Base-by-base conservation (phyloP, 495 filamentous ascomycete species). In the Penicillium psychrofluorescens region DNA sequence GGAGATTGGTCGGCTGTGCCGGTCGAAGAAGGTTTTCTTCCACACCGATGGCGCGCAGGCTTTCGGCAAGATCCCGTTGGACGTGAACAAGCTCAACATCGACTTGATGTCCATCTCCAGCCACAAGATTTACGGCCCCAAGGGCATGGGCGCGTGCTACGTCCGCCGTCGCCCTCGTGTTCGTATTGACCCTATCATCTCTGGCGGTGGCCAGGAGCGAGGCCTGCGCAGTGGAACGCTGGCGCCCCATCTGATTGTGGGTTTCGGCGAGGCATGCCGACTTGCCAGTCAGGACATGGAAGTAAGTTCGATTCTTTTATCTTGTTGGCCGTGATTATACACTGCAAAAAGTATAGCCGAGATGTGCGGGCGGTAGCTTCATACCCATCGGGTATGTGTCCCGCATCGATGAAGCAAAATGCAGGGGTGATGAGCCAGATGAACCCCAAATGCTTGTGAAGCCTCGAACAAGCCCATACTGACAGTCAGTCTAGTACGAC, bases 101-200 rank as follows among this genome's bases (percentile, higher is more conserved):
- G 92, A 98, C 61, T 69, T 98, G 55, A 95, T 97, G 92, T 95
- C 90, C 9, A 95, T 98, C 36, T 96, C 92, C n/a, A 89, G 85
- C 38, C 92, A 98, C 70, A 98, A 98, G 72, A 94, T 98, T 47
- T 98, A 98, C 64, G 92, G 92, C 33, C 92, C 92, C 38, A 98
- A 94, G 73, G 92, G 92, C 34, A 87, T 98, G 29, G 92, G 92
- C 45, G 92, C 92, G 29, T 97, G 92, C 67, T 98, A 88, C 55
- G 88, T 98, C 16, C 83, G 92, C 48, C 79, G 92, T 62, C 77
- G 92, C 36, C 92, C 92, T 8, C 80, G 88, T 59, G 92, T 98
- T 40, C 86, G 92, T 63, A 72, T 98, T 36, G 94, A 98, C 40
- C 94, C 92, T 30, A 84, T 98, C 56, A 98, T 98, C 63, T 90